phyloP scores from a whole-genome alignment of 495 filamentous ascomycete species.

The Tuber calosporum region DNA sequence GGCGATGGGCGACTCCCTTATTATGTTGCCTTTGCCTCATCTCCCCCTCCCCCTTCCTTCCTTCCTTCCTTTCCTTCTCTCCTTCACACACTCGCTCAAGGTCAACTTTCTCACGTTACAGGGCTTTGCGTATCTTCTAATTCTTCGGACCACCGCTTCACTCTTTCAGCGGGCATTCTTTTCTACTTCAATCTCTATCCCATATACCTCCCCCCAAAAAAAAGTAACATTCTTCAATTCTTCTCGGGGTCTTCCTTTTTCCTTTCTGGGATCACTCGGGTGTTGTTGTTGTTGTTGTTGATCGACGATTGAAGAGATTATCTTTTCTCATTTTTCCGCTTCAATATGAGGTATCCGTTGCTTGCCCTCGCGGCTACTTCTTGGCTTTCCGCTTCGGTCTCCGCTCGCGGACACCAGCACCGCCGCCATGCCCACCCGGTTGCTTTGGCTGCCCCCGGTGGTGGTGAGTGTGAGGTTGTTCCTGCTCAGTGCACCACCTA shows the following conservation, averaged over 20 bases:
- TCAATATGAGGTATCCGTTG: conserved; percentile 46
- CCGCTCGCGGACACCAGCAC: conserved; percentile 54
- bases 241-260: conserved; percentile 7
- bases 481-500: conserved; percentile 57
- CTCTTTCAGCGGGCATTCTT: conserved; percentile 94
- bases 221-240: conserved; percentile 38
- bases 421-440: conserved; percentile 55
- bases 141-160: conserved; percentile 73
- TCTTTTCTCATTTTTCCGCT: conserved; percentile 19
- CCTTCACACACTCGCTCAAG: conserved; percentile 31
- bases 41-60: conserved; percentile 14
- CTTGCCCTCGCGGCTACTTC: conserved; percentile 60
- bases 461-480: conserved; percentile 43
- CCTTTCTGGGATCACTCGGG: conserved; percentile 15
- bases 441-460: conserved; percentile 43
- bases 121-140: conserved; percentile 27
- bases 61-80: conserved; percentile 13
- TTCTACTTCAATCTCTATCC: conserved; percentile 45
- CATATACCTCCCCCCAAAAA: conserved; percentile 43
- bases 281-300: conserved; percentile 23
- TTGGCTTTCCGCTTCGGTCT: conserved; percentile 53
- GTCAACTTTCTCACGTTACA: conserved; percentile 22
- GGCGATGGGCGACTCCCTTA: conserved; percentile 30
- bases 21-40: conserved; percentile 28
- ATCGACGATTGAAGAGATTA: conserved; percentile 25